A percentile compares a stretch with the other conserved stretches of the same genome.
These are phyloP conservation scores for Aspergillus steynii DNA, from an alignment of 495 filamentous ascomycete genomes.

Conservation along the genomic window DNA sequence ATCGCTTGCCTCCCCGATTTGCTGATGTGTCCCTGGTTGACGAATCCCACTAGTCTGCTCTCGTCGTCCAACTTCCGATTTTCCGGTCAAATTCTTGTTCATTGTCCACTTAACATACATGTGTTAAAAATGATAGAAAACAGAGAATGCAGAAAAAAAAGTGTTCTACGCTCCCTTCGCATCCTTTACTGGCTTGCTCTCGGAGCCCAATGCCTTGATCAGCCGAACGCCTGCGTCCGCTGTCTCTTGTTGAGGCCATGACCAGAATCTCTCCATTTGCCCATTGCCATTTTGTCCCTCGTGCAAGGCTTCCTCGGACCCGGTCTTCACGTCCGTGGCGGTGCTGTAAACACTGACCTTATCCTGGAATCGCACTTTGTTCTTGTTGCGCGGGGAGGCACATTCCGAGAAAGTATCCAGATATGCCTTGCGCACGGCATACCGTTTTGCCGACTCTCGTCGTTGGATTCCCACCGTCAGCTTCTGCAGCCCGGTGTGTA, in stretches of 20 bases:
- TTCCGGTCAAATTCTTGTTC: too few species aligned
- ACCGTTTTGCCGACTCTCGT: constrained; percentile 72
- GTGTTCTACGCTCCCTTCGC: constrained; percentile 12
- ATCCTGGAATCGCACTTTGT: constrained; percentile 42
- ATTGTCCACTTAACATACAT: background rate
- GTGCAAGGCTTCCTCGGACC: constrained; percentile 20
- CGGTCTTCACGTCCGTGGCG: constrained; percentile 16
- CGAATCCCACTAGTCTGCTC: background rate
- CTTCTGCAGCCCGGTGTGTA: constrained; percentile 66
- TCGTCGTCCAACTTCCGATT: too few species aligned
- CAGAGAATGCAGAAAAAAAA: background rate
- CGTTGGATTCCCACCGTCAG: constrained; percentile 76
- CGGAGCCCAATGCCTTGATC: constrained; percentile 34
- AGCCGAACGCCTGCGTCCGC: constrained; percentile 38
- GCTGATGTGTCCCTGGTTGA: background rate
- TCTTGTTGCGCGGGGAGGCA: constrained; percentile 23
- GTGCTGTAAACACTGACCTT: constrained; percentile 37
- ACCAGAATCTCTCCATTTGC: constrained; percentile 39
- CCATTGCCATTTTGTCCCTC: constrained; percentile 30
- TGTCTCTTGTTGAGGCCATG: constrained; percentile 22
- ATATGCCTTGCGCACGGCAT: constrained; percentile 66
- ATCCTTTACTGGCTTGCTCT: background rate
- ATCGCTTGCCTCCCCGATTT: background rate
- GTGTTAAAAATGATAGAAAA: constrained; percentile 3
- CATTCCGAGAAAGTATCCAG: constrained; percentile 43